Evolutionary conservation across 176 grass and related monocot genomes (phyloP).

Genomic region (Bromus sterilis): DNA sequence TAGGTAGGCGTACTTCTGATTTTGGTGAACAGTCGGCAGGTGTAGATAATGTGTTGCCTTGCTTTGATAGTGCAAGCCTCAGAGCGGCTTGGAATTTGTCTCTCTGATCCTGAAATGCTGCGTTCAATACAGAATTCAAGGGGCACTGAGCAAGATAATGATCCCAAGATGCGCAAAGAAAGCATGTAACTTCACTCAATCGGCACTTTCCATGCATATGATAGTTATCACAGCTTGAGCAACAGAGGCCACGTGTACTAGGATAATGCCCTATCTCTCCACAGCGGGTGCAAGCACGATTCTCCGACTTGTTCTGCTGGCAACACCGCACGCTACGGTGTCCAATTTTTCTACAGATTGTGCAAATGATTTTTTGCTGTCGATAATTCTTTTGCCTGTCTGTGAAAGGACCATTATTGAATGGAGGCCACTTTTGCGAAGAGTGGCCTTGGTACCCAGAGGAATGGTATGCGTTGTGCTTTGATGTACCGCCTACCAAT

Average conservation of each 20-base stretch:
- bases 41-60: neutral
- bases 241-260: neutral
- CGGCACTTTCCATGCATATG: neutral
- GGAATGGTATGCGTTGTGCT: neutral
- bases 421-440: neutral
- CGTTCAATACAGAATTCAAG: neutral
- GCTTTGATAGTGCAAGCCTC: neutral
- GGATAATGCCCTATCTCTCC: conserved; percentile 6
- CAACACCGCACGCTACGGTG: neutral
- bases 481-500: neutral
- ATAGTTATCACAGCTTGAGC: neutral
- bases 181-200: neutral
- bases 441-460: neutral
- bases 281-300: neutral
- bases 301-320: neutral
- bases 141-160: neutral
- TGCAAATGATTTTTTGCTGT: neutral
- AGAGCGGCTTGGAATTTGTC: neutral
- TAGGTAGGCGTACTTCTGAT: neutral
- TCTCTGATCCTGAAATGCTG: neutral
- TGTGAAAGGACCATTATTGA: neutral
- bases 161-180: neutral
- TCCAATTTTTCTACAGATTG: neutral
- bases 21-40: neutral
- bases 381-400: neutral